These are phyloP conservation scores for Epipyxis sp. DNA, from an alignment of 108 stramenopile genomes.

Conservation along the genomic window DNA sequence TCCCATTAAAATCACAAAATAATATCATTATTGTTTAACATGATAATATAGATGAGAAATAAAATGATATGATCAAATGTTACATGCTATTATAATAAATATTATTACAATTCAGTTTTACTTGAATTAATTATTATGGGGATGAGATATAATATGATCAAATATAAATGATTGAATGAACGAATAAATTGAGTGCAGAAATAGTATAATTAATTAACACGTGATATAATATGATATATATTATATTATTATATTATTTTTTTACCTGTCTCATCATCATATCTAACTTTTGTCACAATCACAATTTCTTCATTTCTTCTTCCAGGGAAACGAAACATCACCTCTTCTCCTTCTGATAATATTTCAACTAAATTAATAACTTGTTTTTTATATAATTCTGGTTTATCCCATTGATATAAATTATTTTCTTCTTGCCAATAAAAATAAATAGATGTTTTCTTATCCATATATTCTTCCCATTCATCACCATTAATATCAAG, in stretches of 20 bases:
- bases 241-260: neutral
- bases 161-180: no score
- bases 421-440: slow-evolving; percentile 42
- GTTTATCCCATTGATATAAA: slow-evolving; percentile 39
- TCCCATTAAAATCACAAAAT: slow-evolving; percentile 39
- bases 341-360: slow-evolving; percentile 40
- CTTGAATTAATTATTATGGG: no score
- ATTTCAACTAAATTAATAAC: neutral
- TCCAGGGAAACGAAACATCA: slow-evolving; percentile 43
- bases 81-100: no score
- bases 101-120: no score
- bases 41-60: no score
- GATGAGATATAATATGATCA: no score
- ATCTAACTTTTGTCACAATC: slow-evolving; percentile 36
- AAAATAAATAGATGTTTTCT: slow-evolving; percentile 40
- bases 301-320: slow-evolving; percentile 30
- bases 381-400: slow-evolving; percentile 35
- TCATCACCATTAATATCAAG: slow-evolving; percentile 34
- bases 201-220: no score
- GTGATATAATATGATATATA: neutral
- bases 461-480: slow-evolving; percentile 52
- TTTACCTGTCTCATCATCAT: slow-evolving; percentile 43
- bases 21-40: slow-evolving; percentile 33
- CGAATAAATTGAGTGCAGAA: no score
- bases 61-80: no score